A percentile compares a stretch with the other conserved stretches of the same genome.
Conservation (phyloP, 2,329 filamentous ascomycete genomes). For the Aschersonia sp. region DNA sequence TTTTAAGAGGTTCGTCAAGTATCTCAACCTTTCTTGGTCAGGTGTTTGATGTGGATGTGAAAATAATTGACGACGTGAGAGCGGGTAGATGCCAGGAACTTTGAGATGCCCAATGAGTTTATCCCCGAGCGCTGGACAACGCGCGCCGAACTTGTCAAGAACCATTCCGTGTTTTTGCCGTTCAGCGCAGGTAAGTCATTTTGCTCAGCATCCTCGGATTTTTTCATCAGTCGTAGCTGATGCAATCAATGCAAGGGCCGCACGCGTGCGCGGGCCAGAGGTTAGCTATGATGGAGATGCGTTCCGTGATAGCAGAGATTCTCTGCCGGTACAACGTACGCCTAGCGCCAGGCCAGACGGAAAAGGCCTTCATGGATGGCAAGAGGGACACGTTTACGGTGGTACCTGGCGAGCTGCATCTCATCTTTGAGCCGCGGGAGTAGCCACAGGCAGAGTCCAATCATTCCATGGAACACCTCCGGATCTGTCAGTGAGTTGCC, state of each 20-base stretch:
- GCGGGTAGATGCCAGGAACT: conserved; percentile 14
- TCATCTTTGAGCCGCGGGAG: not conserved
- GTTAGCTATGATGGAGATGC: conserved; percentile 2
- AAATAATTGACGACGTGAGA: not conserved
- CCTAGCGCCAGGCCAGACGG: not conserved
- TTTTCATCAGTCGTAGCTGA: not conserved
- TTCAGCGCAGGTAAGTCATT: conserved; percentile 4
- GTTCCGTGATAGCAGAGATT: not conserved
- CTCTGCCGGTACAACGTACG: not conserved
- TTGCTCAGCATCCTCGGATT: not conserved
- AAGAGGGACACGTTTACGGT: not conserved
- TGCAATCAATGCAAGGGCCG: not conserved
- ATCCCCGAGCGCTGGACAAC: conserved; percentile 12
- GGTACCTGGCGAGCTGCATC: not conserved
- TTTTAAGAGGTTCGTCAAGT: conserved; percentile 4
- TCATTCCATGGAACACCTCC: not conserved
- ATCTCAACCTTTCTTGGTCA: no score
- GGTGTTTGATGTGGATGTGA: no score
- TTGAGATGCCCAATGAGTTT: conserved; percentile 5
- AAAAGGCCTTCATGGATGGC: not conserved
- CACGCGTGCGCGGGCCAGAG: conserved; percentile 5
- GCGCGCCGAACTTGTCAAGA: conserved; percentile 7
- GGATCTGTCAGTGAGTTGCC: no score
- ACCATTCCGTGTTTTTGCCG: conserved; percentile 6
- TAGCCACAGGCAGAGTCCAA: not conserved